A percentile compares a stretch with the other conserved stretches of the same genome.
Evolutionary conservation across 768 basidiomycete genomes (phyloP).

Genomic region (Agrocybe pediades): DNA sequence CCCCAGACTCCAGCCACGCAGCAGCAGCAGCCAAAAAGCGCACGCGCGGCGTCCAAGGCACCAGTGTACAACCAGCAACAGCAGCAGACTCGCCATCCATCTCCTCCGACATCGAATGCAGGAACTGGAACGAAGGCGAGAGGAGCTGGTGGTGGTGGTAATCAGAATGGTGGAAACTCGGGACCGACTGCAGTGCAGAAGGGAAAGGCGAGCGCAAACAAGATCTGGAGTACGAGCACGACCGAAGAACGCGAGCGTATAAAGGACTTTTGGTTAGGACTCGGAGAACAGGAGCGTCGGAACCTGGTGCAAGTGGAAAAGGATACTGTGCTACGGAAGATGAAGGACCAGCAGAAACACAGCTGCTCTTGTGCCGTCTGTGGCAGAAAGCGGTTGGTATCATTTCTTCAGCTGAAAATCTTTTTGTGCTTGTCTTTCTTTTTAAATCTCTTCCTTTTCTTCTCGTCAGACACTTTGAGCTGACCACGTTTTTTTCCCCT

Average conservation of each 20-base stretch:
- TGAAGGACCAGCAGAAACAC: constrained; percentile 99
- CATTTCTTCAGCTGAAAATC: constrained; percentile 19
- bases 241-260: constrained; percentile 95
- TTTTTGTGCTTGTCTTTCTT: constrained; percentile 21
- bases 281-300: constrained; percentile 89
- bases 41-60: constrained; percentile 50
- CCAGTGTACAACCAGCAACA: constrained; percentile 41
- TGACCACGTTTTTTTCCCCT: constrained; percentile 19
- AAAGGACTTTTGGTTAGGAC: constrained; percentile 95
- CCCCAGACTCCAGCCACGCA: constrained; percentile 20
- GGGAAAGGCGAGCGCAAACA: constrained; percentile 56
- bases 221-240: constrained; percentile 94
- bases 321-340: constrained; percentile 95
- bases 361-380: constrained; percentile 95
- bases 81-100: constrained; percentile 42
- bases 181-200: constrained; percentile 29
- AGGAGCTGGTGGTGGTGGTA: constrained; percentile 14
- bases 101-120: constrained; percentile 48
- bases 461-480: constrained; percentile 14
- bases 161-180: constrained; percentile 36
- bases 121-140: constrained; percentile 32
- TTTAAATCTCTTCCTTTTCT: constrained; percentile 17
- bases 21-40: constrained; percentile 43
- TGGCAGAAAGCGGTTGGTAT: constrained; percentile 81
- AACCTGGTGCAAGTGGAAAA: constrained; percentile 97